Evolutionary conservation across 805 yeast species (phyloP), one percentile per base, ranked within the genome.

Genomic region (Brettanomyces naardenensis): DNA sequence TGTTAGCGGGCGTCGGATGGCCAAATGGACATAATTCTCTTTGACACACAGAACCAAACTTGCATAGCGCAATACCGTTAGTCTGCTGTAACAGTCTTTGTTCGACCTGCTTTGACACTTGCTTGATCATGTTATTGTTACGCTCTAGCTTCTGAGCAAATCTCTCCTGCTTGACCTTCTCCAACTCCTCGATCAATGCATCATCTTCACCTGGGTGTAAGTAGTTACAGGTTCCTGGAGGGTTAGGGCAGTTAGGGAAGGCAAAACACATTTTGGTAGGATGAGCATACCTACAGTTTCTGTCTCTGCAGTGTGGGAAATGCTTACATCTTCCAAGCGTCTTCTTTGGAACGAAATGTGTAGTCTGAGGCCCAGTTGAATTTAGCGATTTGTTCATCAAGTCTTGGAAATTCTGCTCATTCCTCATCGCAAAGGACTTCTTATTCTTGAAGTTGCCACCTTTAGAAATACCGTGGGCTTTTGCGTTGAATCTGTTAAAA

Each of bases 1-100:
- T 74, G 61, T 82, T 85, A 14, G 86, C 82, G 2, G 94, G 92
- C 0, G 95, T 85, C 32, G 97, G 95, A 55, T 88, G 96, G 19
- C 88, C 95, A 64, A 80, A 86, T 21, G 88, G 86, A 65, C 96
- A 88, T 44, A 75, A 62, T 44, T 78, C 86, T 52, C 83, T 84
- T 19, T 84, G 67, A 61, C 96, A 88, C 28, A 75, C 58, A 19
- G 70, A 66, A 35, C 90, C 92, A 59, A 75, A 88, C 55, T 82
- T 83, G 65, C 96, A 88, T 27, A 80, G 52, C 3, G 73, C 71
- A 41, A 74, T 69, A 39, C 80, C 79, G 14, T 41, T 40, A 29
- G 31, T 38, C 23, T 45, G 42, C 22, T 38, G 36, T 23, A 33
- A 37, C 34, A 40, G 66, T 56, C 45, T 65, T 53, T 38, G 63